Base-by-base conservation (phyloP, 139 green algal species). In the Limnomonas spitsbergensis region DNA sequence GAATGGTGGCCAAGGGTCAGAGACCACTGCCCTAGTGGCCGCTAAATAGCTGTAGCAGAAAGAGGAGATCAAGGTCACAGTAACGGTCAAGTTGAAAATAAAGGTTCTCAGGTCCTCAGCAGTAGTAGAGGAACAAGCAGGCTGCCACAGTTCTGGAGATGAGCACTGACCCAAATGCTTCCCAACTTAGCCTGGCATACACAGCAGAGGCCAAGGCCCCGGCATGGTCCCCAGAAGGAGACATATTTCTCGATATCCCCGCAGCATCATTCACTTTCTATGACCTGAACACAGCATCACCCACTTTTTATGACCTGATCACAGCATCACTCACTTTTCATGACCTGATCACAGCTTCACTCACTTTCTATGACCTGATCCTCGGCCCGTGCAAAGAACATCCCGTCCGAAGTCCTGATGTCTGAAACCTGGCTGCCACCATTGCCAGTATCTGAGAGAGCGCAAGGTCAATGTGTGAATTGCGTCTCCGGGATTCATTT, bases 1-100 rank as follows among this genome's bases (percentile, higher is more conserved):
- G 14, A 24, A 14, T 61, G 47, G 26, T 78, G 53, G 4, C 85
- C 79, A 9, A 83, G 81, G 38, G 88, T 82, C 52, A 89, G 75
- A 7, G 85, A 86, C 87, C 81, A 87, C 29, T 84, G 78, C 2
- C 79, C 69, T 26, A 91, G 79, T 14, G 85, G 79, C 32, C 79
- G 32, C 73, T 91, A 85, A 52, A 91, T 83, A 34, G 76, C 82
- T 82, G 78, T 26, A 69, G n/a, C n/a, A n/a, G n/a, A n/a, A n/a
- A n/a, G n/a, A n/a, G n/a, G n/a, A n/a, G n/a, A 24, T 61, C 14
- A 14, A n/a, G 47, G 47, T 61, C 47, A n/a, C 24, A 24, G 14
- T 61, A 24, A 14, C 24, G 47, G 47, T 61, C 14, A 24, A n/a
- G 47, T 14, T 61, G 20, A n/a, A 14, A 61, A 24, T 61, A 24